Evolutionary conservation across 208 protist genomes (phyloP).

Genomic region (Acanthamoeba sp.): DNA sequence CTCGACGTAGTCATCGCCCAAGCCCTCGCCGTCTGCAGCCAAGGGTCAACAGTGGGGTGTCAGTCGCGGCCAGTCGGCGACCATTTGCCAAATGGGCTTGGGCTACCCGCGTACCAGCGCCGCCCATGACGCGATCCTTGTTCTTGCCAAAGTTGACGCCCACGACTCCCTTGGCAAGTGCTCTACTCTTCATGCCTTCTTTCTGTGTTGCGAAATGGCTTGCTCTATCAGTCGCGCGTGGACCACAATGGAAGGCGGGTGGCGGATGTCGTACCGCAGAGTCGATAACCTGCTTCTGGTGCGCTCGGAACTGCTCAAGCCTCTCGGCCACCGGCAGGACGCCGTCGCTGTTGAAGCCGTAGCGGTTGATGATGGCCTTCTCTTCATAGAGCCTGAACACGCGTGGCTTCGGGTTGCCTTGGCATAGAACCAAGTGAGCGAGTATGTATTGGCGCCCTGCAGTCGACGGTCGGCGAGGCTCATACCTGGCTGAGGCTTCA

Average conservation of each 20-base stretch:
- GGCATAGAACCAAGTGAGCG: too few species aligned
- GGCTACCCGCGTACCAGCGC: neutral
- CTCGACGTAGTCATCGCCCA: constrained; percentile 83
- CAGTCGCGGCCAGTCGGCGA: too few species aligned
- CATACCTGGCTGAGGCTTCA: constrained; percentile 79
- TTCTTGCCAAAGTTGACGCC: constrained; percentile 90
- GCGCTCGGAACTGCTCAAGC: constrained; percentile 20
- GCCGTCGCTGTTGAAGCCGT: constrained; percentile 90
- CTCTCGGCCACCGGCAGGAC: constrained; percentile 61
- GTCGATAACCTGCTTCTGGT: neutral
- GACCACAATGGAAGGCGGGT: neutral
- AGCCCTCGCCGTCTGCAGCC: neutral
- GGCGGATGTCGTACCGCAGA: neutral
- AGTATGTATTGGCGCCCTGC: too few species aligned
- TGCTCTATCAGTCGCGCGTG: neutral
- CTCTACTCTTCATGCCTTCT: neutral
- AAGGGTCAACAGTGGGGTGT: neutral
- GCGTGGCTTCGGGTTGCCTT: constrained; percentile 87
- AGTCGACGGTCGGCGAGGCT: too few species aligned
- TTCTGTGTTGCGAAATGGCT: neutral
- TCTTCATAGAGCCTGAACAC: constrained; percentile 86
- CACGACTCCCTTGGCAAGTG: constrained; percentile 17
- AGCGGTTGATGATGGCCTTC: constrained; percentile 88
- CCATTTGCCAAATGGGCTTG: too few species aligned
- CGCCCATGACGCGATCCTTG: constrained; percentile 76